Conservation (phyloP, 495 filamentous ascomycete species). For the Xylaria intraflava region DNA sequence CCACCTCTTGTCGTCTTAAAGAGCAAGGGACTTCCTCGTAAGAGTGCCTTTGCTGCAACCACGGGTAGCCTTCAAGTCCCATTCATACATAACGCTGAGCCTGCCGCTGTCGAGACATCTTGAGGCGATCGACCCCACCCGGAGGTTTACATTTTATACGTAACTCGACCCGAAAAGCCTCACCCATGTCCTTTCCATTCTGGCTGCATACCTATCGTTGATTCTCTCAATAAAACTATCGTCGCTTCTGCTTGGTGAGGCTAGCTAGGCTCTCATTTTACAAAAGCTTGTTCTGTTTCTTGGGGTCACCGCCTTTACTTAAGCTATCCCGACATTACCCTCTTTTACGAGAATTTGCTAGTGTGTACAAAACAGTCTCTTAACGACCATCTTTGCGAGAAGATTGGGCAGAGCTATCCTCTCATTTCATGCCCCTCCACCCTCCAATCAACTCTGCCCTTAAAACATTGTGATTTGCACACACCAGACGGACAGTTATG, state of each 20-base stretch:
- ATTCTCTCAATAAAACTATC: neutral
- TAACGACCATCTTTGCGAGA: neutral
- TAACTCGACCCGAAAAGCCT: slow-evolving; percentile 18
- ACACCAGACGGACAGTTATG: neutral
- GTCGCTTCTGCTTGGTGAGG: neutral
- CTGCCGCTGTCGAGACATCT: slow-evolving; percentile 31
- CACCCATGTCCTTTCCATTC: slow-evolving; percentile 14
- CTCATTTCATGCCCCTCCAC: neutral
- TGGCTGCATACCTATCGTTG: slow-evolving; percentile 19
- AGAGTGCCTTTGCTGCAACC: slow-evolving; percentile 38
- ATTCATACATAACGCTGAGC: slow-evolving; percentile 38
- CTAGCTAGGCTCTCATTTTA: neutral
- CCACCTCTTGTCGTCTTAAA: slow-evolving; percentile 41
- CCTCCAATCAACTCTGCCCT: neutral
- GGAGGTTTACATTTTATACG: slow-evolving; percentile 26
- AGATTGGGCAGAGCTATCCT: neutral
- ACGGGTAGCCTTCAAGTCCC: slow-evolving; percentile 34
- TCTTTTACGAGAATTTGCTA: neutral
- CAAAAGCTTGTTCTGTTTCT: neutral
- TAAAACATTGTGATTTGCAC: neutral
- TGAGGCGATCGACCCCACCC: slow-evolving; percentile 36
- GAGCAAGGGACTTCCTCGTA: slow-evolving; percentile 37
- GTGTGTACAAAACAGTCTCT: neutral
- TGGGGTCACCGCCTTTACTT: neutral
- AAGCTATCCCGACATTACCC: neutral